phyloP scores from a whole-genome alignment of 495 filamentous ascomycete species.

The Penicillium roqueforti region DNA sequence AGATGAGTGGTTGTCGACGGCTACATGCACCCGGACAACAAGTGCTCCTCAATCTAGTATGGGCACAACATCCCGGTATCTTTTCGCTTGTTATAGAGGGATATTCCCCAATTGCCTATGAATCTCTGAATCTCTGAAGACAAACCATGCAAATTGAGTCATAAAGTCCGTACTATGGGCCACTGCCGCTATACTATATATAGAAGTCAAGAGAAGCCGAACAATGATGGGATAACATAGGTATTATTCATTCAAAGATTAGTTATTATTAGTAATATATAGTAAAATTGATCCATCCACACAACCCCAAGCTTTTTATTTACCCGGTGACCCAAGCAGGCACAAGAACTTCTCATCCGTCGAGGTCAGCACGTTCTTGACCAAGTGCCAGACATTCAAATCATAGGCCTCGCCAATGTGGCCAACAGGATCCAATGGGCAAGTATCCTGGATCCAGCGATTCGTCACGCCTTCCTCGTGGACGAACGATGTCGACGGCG shows the following conservation, averaged over 20 bases:
- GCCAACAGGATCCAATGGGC: slow-evolving; percentile 45
- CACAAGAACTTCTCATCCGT: slow-evolving; percentile 35
- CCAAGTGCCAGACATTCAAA: slow-evolving; percentile 51
- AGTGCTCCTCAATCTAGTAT: background rate
- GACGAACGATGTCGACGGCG: slow-evolving; percentile 39
- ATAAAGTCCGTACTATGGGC: too few species aligned
- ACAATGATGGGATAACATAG: background rate
- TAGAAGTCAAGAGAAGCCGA: background rate
- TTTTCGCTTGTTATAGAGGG: too few species aligned
- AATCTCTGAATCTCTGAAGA: too few species aligned
- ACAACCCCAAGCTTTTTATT: slow-evolving; percentile 8
- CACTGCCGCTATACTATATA: background rate
- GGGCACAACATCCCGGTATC: background rate
- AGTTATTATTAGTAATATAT: slow-evolving; percentile 13
- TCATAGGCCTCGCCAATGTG: slow-evolving; percentile 53
- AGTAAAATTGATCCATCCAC: background rate
- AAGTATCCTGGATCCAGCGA: slow-evolving; percentile 44
- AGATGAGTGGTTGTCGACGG: background rate
- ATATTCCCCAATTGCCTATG: too few species aligned
- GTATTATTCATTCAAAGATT: background rate
- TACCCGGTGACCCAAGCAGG: slow-evolving; percentile 36
- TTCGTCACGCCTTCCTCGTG: slow-evolving; percentile 46
- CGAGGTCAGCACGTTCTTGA: slow-evolving; percentile 47
- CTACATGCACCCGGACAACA: background rate
- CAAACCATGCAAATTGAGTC: too few species aligned